Evolutionary conservation across 2,329 filamentous ascomycete species (phyloP), one percentile per base, ranked within the genome.

Genomic region (Aspergillus quadricinctus): DNA sequence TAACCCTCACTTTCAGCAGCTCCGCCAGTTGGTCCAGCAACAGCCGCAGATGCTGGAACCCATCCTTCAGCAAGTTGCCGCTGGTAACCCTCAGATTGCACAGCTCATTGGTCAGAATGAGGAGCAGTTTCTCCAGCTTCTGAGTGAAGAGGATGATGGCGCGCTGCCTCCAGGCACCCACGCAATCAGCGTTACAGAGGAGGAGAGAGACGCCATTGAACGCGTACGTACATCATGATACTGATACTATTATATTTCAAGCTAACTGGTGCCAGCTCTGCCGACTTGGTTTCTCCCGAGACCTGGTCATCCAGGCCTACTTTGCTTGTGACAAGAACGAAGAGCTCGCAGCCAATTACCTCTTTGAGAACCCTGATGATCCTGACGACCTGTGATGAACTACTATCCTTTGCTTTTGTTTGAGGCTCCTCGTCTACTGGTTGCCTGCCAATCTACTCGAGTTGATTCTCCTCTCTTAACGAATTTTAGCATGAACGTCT

Each of bases 271-370:
- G 8, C 52, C 62, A 96, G 90, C 81, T 99, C 70, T 96, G 91
- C 78, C 88, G 89, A 61, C 86, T 99, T 48, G 94, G 94, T 37
- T 99, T 99, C 73, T 87, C 93, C 67, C 87, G 92, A 58, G 92
- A 97, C 66, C 85, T 92, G 66, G 94, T 94, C 52, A 96, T 97
- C 64, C 93, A 99, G 78, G 94, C 94, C 27, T 99, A 97, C 78
- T 99, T 99, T 72, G 94, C 94, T 35, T 99, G 94, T 75, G 94
- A 99, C 77, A 99, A 97, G 84, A 97, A 99, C 75, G 94, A 99
- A 78, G 94, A 99, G 77, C 82, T 99, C 52, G 94, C 94, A 0
- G 94, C 94, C 62, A 99, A 99, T 78, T 97, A 97, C 76, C 81
- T 99, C 58, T 99, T 99, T 71, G 94, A 99, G 68, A 92, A 97